A percentile compares a stretch with the other conserved stretches of the same genome.
These are phyloP conservation scores for Geoglossum cookeanum DNA, from an alignment of 2,329 filamentous ascomycete species.

Conservation along the genomic window DNA sequence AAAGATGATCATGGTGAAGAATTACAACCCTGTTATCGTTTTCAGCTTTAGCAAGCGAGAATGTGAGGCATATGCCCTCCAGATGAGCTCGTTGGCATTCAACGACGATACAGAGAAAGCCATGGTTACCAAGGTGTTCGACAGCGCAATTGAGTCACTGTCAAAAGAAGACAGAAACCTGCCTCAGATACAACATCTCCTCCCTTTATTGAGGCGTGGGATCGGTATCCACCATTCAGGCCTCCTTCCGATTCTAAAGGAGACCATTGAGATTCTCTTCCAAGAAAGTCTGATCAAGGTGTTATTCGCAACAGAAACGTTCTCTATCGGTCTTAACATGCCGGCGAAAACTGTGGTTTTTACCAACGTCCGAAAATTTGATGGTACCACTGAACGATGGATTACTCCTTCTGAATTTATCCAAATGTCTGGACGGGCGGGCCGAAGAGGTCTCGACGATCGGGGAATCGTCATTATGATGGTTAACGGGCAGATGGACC, in stretches of 20 bases:
- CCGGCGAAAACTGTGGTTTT: conserved; percentile 99
- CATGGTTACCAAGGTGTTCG: conserved; percentile 87
- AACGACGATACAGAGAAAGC: conserved; percentile 92
- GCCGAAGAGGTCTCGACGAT: conserved; percentile 90
- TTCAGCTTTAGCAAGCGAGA: conserved; percentile 99
- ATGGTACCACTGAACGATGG: conserved; percentile 62
- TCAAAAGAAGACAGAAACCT: conserved; percentile 79
- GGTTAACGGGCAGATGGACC: conserved; percentile 93
- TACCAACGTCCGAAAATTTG: conserved; percentile 87
- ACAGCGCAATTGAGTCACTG: conserved; percentile 78
- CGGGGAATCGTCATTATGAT: conserved; percentile 99
- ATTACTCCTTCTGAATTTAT: conserved; percentile 92
- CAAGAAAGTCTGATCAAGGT: conserved; percentile 97
- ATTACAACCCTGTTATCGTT: conserved; percentile 93
- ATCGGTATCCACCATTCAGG: conserved; percentile 97
- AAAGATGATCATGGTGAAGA: conserved; percentile 96
- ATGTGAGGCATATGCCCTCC: conserved; percentile 75
- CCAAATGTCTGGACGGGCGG: conserved; percentile 95
- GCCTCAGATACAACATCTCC: conserved; percentile 75
- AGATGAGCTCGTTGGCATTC: conserved; percentile 75
- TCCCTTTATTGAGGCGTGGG: conserved; percentile 74
- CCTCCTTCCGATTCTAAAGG: conserved; percentile 84
- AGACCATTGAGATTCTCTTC: conserved; percentile 97
- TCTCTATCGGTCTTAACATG: conserved; percentile 98
- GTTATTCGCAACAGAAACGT: conserved; percentile 92